phyloP scores from a whole-genome alignment of 768 basidiomycete species.

The Hypholoma sublateritium region DNA sequence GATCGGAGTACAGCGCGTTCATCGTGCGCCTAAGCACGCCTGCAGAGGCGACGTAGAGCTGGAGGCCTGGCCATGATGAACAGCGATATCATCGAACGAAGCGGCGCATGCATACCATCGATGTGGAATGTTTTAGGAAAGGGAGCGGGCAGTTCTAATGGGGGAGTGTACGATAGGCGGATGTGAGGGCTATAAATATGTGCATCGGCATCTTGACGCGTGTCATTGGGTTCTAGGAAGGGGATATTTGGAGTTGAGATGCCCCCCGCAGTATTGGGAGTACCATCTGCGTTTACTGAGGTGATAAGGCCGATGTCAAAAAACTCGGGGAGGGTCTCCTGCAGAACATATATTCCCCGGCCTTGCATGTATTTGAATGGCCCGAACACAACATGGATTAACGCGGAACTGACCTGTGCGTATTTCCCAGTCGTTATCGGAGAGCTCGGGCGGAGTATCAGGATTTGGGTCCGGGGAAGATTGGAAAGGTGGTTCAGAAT shows the following conservation, averaged over 20 bases:
- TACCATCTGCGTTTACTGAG: slow-evolving; percentile 45
- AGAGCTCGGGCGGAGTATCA: slow-evolving; percentile 35
- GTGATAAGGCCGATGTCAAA: slow-evolving; percentile 67
- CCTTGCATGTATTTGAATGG: slow-evolving; percentile 38
- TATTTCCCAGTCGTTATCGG: slow-evolving; percentile 78
- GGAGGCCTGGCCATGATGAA: slow-evolving; percentile 41
- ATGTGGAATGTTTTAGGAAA: slow-evolving; percentile 69
- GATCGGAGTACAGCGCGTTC: slow-evolving; percentile 71
- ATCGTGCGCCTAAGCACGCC: slow-evolving; percentile 72
- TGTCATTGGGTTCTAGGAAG: slow-evolving; percentile 23
- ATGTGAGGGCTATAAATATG: slow-evolving; percentile 65
- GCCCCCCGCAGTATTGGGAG: slow-evolving; percentile 27
- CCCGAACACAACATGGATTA: background rate
- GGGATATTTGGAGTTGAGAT: slow-evolving; percentile 28
- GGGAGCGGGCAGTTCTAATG: slow-evolving; percentile 60
- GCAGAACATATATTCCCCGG: slow-evolving; percentile 67
- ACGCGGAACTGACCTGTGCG: slow-evolving; percentile 56
- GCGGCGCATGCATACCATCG: slow-evolving; percentile 52
- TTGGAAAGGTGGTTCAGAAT: slow-evolving; percentile 35
- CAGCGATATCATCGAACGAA: background rate
- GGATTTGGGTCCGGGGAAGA: slow-evolving; percentile 26
- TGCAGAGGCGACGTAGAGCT: slow-evolving; percentile 70
- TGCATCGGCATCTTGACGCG: slow-evolving; percentile 37
- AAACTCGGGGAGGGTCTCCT: slow-evolving; percentile 70
- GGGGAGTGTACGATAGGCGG: slow-evolving; percentile 68